Evolutionary conservation across 169 alveolate species (phyloP).

Genomic region (Besnoitia besnoiti): DNA sequence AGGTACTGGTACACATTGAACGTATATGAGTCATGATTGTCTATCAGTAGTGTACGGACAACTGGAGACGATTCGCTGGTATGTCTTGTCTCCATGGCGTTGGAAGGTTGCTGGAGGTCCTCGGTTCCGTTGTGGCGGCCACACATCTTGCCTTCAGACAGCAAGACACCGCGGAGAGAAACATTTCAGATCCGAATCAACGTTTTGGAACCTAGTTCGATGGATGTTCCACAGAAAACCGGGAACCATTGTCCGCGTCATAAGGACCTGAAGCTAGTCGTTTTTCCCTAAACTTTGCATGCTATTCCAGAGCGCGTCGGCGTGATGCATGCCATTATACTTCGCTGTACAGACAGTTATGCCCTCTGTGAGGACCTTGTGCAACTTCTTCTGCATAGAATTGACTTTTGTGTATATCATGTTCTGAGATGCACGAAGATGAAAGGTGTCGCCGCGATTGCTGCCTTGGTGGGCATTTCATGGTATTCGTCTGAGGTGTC

Average conservation of each 20-base stretch:
- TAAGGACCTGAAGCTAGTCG: no score
- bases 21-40: constrained; percentile 71
- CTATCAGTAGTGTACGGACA: constrained; percentile 58
- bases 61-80: not conserved
- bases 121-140: not conserved
- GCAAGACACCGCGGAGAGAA: no score
- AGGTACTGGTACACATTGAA: constrained; percentile 64
- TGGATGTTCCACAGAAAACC: no score
- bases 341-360: not conserved
- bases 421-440: not conserved
- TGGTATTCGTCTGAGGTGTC: no score
- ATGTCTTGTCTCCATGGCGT: not conserved
- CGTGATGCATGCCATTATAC: not conserved
- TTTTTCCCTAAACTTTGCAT: no score
- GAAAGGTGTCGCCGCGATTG: not conserved
- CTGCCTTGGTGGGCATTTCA: not conserved
- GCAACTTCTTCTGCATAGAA: no score
- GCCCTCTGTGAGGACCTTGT: no score
- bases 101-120: not conserved
- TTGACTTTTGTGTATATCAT: no score
- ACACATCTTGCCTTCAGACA: not conserved
- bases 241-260: no score
- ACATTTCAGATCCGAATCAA: no score
- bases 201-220: no score
- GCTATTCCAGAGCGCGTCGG: not conserved